phyloP scores from a whole-genome alignment of 768 basidiomycete species.

The Russula abietina region DNA sequence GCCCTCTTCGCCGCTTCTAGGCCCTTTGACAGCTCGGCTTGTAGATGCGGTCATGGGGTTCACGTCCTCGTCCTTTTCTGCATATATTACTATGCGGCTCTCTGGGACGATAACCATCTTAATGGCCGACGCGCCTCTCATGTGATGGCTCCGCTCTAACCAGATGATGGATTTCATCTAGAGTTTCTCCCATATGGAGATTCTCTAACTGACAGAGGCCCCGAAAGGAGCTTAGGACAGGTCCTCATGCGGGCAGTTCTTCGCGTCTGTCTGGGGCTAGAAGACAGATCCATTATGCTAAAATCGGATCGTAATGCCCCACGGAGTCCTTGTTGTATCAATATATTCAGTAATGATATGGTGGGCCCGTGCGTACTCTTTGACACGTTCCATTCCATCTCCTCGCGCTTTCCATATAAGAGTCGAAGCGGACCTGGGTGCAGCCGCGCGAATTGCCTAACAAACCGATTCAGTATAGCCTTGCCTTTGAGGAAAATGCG shows the following conservation, averaged over 20 bases:
- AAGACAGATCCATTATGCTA: not conserved
- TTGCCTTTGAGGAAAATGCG: not conserved
- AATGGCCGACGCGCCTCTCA: not conserved
- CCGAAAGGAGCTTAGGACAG: constrained; percentile 8
- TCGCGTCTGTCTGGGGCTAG: not conserved
- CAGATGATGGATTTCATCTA: not conserved
- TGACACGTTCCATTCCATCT: constrained; percentile 11
- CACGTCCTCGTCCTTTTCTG: not conserved
- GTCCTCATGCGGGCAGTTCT: not conserved
- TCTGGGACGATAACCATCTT: not conserved
- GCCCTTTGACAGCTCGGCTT: not conserved
- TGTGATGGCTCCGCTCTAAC: not conserved
- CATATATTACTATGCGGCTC: not conserved
- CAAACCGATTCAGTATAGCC: not conserved
- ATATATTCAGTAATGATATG: not conserved
- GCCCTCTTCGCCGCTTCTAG: not conserved
- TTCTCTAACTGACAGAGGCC: not conserved
- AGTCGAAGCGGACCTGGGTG: not conserved
- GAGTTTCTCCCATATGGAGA: not conserved
- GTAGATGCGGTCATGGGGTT: not conserved
- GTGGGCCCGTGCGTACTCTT: not conserved
- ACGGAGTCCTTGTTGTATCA: not conserved
- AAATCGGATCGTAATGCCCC: not conserved
- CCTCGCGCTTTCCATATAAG: not conserved
- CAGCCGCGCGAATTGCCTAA: not conserved